phyloP scores from a whole-genome alignment of 2,329 filamentous ascomycete species.

The Escovopsis sp. region DNA sequence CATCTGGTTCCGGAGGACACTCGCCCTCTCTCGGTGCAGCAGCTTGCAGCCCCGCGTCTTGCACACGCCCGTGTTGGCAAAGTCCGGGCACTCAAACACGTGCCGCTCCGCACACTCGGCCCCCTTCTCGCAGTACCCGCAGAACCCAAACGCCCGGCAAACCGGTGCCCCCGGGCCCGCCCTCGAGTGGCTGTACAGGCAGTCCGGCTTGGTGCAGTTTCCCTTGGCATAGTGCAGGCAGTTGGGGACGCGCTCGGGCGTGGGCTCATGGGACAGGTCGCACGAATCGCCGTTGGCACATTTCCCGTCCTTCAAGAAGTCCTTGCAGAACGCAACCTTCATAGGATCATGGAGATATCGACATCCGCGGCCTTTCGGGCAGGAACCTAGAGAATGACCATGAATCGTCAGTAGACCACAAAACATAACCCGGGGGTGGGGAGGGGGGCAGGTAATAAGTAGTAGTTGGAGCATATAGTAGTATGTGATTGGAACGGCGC shows the following conservation, averaged over 20 bases:
- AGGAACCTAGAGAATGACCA: conserved; percentile 50
- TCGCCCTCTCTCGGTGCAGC: conserved; percentile 76
- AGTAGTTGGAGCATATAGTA: no score
- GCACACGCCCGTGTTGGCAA: conserved; percentile 81
- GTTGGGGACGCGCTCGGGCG: conserved; percentile 67
- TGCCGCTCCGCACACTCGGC: conserved; percentile 66
- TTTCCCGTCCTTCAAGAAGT: conserved; percentile 63
- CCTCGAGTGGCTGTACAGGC: conserved; percentile 74
- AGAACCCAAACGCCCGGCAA: conserved; percentile 68
- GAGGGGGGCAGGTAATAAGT: conserved; percentile 5
- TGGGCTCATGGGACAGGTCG: conserved; percentile 80
- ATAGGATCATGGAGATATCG: conserved; percentile 69
- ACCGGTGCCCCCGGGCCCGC: conserved; percentile 65
- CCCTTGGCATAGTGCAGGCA: conserved; percentile 85
- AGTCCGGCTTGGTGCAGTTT: conserved; percentile 74
- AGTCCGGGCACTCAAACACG: conserved; percentile 86
- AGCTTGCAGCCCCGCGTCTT: conserved; percentile 68
- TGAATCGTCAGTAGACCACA: conserved; percentile 28
- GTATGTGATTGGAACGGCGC: no score
- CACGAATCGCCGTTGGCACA: conserved; percentile 68
- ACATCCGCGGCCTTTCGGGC: conserved; percentile 66
- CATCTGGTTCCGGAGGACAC: conserved; percentile 56
- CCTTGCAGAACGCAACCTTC: conserved; percentile 84
- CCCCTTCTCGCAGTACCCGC: conserved; percentile 83
- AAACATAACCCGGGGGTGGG: conserved; percentile 23